Evolutionary conservation across 305 asterid species (phyloP), one percentile per base, ranked within the genome.

Genomic region (Plantago coronopus): DNA sequence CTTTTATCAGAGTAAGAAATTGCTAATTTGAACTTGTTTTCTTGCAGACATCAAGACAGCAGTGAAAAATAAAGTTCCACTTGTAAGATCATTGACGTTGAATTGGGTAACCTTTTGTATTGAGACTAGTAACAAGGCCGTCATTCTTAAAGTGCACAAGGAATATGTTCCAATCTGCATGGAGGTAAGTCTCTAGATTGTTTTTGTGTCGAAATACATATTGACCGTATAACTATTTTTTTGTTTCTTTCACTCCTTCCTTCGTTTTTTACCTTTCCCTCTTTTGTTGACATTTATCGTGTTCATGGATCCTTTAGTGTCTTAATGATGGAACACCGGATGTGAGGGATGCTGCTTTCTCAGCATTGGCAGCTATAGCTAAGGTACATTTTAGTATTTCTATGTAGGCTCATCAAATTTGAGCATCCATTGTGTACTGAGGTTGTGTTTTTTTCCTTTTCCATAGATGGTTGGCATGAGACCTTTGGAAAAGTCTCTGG

Each of bases 271-370:
- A 4, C 65, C 15, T 60, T 40, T 19, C 53, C 17, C n/a, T 55
- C 54, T 63, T 37, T 60, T 67, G 53, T 65, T 67, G 34, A 40
- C 64, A 53, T 40, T 59, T 57, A 51, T 46, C 66, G 44, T 55
- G 44, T 61, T 10, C 31, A 64, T 64, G 55, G 42, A 40, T 68
- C 34, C 34, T 80, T 73, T 82, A 91, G 98, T 78, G 84, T 74
- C 93, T 94, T 55, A 90, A 94, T 79, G 99, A 94, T 72, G 99
- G 99, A 72, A 94, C 99, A 51, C 99, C 99, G 63, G 99, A 94
- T 1, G 99, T 94, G 68, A 84, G 99, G 79, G 99, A 94, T 87
- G 97, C 99, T 57, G 96, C 99, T 46, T 94, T 94, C 76, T 87
- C 96, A 11, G 95, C 87, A 62, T 79, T 94, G 90, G 85, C 99